Evolutionary conservation across 805 yeast genomes (phyloP), one percentile per base, ranked within the genome.

Genomic region (Candida nanaspora): DNA sequence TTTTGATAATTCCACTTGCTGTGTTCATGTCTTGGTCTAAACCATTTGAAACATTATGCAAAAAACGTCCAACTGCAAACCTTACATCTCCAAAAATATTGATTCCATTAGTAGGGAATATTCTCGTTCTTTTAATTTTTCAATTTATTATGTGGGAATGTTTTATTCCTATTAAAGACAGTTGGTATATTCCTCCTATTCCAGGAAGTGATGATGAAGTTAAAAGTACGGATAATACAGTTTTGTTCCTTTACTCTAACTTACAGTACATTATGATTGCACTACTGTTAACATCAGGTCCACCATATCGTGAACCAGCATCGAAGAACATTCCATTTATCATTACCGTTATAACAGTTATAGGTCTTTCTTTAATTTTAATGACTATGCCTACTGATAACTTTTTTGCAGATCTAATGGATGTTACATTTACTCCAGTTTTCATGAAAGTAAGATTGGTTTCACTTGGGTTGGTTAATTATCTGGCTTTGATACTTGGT

Each of bases 21-120:
- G 80, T 93, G 6, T 88, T 89, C 63, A 85, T 93, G 98, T 89
- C 97, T 5, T 93, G 98, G 98, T 82, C 97, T 1, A 78, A 80
- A 51, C 95, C 99, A 0, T 81, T 69, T 53, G 63, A 63, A 2
- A 52, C 46, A 19, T 65, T 93, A 25, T 76, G 76, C 11, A 61
- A 66, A 29, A 89, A 88, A 55, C 73, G 95, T 38, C 98, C 99
- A 6, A 86, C 95, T 0, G 97, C 98, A 0, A 91, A 93, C 59
- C 68, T 93, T 44, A 93, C 93, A 1, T 84, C 96, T 1, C 83
- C 91, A 35, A 89, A 89, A 58, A 82, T 93, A 31, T 68, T 94
- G 49, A 70, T 86, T 2, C 96, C 96, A 3, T 63, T 93, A 48
- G 49, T 87, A n/a, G 78, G 91, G 15, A 84, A 85, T 53, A 88